phyloP scores from a whole-genome alignment of 2,329 filamentous ascomycete species.

The Zymoseptoria pseudotritici region DNA sequence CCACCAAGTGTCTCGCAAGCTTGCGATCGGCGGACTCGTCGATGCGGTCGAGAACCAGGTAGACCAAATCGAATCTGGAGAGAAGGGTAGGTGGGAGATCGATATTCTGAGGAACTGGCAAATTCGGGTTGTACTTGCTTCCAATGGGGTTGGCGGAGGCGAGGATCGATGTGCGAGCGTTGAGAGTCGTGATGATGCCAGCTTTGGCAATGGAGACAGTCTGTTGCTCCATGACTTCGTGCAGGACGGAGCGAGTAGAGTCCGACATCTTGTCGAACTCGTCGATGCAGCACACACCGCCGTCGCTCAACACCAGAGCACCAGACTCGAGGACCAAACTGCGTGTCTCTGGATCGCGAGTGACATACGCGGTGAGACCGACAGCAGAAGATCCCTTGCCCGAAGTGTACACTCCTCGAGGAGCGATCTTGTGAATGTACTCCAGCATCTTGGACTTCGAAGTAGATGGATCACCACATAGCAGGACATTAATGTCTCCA shows the following conservation, averaged over 20 bases:
- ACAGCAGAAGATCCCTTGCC: constrained; percentile 70
- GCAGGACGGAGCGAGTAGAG: constrained; percentile 63
- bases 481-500: constrained; percentile 93
- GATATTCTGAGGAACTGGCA: constrained; percentile 96
- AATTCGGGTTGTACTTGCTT: constrained; percentile 91
- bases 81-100: constrained; percentile 91
- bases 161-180: constrained; percentile 89
- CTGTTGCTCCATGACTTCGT: constrained; percentile 78
- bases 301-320: constrained; percentile 65
- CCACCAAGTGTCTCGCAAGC: constrained; percentile 83
- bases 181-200: constrained; percentile 78
- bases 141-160: constrained; percentile 97
- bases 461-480: constrained; percentile 95
- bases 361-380: constrained; percentile 70
- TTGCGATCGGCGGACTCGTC: constrained; percentile 85
- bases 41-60: constrained; percentile 87
- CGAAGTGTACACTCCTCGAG: constrained; percentile 72
- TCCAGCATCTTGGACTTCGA: constrained; percentile 90
- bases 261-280: constrained; percentile 79
- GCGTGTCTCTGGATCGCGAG: constrained; percentile 64
- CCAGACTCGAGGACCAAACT: constrained; percentile 69
- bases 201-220: constrained; percentile 73
- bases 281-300: constrained; percentile 70
- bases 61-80: constrained; percentile 93
- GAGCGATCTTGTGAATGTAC: constrained; percentile 96